These are phyloP conservation scores for Aspergillus persii DNA, from an alignment of 2,329 filamentous ascomycete species.

Conservation along the genomic window DNA sequence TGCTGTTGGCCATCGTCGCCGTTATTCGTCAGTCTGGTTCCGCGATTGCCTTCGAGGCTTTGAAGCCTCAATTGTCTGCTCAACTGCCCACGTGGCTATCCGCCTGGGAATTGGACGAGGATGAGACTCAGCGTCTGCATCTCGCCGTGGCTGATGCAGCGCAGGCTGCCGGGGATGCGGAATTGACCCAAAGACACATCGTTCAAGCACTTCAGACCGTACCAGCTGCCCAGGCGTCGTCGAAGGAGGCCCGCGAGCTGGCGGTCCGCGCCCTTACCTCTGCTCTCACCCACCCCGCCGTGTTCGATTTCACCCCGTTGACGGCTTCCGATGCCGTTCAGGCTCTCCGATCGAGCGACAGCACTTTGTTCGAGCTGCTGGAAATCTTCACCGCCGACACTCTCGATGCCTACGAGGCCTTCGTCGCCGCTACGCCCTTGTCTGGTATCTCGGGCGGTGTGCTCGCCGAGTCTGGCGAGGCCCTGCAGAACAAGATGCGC, in stretches of 20 bases:
- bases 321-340: constrained; percentile 74
- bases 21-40: constrained; percentile 73
- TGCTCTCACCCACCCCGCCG: constrained; percentile 63
- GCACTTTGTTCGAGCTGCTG: constrained; percentile 84
- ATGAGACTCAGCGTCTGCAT: constrained; percentile 81
- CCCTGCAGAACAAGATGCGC: constrained; percentile 91
- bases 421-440: constrained; percentile 63
- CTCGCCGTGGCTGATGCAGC: constrained; percentile 79
- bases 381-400: constrained; percentile 94
- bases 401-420: constrained; percentile 93
- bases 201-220: constrained; percentile 75
- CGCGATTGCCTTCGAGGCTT: constrained; percentile 73
- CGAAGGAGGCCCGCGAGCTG: constrained; percentile 56
- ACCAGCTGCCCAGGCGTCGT: constrained; percentile 56
- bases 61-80: constrained; percentile 76
- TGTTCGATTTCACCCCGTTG: constrained; percentile 72
- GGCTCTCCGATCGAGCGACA: constrained; percentile 79
- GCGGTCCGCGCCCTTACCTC: constrained; percentile 64
- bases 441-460: constrained; percentile 74
- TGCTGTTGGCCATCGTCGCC: constrained; percentile 83
- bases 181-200: constrained; percentile 72
- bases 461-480: constrained; percentile 72
- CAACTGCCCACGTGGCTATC: constrained; percentile 77
- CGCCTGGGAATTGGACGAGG: constrained; percentile 77
- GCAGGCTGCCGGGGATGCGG: constrained; percentile 70